Evolutionary conservation across 805 yeast species (phyloP), one percentile per base, ranked within the genome.

Genomic region (Ogataea trehaloabstinens): DNA sequence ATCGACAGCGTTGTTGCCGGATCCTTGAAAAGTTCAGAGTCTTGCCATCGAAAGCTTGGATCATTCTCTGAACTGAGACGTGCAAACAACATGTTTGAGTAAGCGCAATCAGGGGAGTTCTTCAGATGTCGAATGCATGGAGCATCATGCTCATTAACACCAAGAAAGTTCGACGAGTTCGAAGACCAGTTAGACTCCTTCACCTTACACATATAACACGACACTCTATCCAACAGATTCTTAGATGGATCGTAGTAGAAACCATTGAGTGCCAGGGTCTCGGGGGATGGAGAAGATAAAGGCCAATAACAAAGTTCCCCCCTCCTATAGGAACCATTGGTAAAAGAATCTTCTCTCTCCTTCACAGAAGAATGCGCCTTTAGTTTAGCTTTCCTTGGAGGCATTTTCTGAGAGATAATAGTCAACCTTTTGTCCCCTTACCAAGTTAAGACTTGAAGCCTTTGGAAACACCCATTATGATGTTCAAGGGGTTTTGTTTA

Each of bases 191-290:
- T 77, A n/a, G 72, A 73, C 37, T 73, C 65, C 2, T 81, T 70
- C 40, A 65, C 65, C 19, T 70, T 63, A 58, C 91, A 84, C 50
- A 68, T 64, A 38, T 70, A 72, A 58, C 91, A 84, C 12, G 78
- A 68, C 7, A 75, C 75, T 37, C 77, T 70, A 49, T 77, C 81
- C 3, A 52, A 59, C 31, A 67, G 61, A 22, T 63, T 60, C 37
- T 68, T 63, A 10, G 67, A 63, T 22, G 80, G 89, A 34, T 72
- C 69, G 56, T 64, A 83, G 59, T 65, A 76, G 63, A 83, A 77
- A 1, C 91, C 90, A 15, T 76, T 70, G 34, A 65, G 64, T 1
- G 81, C 81, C 64, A 82, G 53, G 1, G 43, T 40, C 28, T 52
- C 47, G 11, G 53, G 43, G 4, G 53, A 38, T 4, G 49, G 51